Base-by-base conservation (phyloP, 2,329 filamentous ascomycete genomes). In the Claviceps sp. region DNA sequence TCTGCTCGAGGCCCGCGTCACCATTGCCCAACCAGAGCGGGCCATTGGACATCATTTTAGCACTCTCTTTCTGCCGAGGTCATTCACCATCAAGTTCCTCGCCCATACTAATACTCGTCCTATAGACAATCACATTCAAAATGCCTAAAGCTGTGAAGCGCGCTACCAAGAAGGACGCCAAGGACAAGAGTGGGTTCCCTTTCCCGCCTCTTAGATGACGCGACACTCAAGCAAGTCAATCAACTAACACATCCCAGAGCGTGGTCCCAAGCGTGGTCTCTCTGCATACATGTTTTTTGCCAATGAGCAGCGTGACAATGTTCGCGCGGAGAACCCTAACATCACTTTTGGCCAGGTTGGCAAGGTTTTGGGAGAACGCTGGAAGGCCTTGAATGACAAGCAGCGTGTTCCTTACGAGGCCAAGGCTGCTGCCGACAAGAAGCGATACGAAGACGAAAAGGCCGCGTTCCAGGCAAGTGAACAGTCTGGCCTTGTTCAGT, bases 231-330 rank as follows among this genome's bases (percentile, higher is more conserved):
- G 20, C 41, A 43, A 24, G 18, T 13, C 22, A 11, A 11, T 13
- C 41, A 50, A 95, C 45, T 54, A 11, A 54, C 50, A 7, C 14
- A 0, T n/a, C 6, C 9, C 16, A 55, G 53, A 55, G 53, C 53
- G 53, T 38, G 91, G 90, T 55, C 93, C 93, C 70, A 98, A 97
- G 89, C 89, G 93, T 73, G 93, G 91, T 77, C 88, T 98, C 49
- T 97, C 93, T 51, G 93, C 93, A 58, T 98, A 98, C 83, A 98
- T 98, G 93, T 97, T 97, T 85, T 98, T 97, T 71, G 93, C 93
- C 82, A 97, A 97, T 68, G 93, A 97, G 75, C 88, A 96, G 76
- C 90, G 93, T 63, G 91, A 97, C 69, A 95, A 93, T 71, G 93
- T 98, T 62, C 88, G 93, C 63, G 89, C 95, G 70, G 91, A 97